Percentiles rank a stretch among this genome's conserved stretches.
These are phyloP conservation scores for Phytophthora fragariae DNA, from an alignment of 352 stramenopile genomes.

Conservation along the genomic window DNA sequence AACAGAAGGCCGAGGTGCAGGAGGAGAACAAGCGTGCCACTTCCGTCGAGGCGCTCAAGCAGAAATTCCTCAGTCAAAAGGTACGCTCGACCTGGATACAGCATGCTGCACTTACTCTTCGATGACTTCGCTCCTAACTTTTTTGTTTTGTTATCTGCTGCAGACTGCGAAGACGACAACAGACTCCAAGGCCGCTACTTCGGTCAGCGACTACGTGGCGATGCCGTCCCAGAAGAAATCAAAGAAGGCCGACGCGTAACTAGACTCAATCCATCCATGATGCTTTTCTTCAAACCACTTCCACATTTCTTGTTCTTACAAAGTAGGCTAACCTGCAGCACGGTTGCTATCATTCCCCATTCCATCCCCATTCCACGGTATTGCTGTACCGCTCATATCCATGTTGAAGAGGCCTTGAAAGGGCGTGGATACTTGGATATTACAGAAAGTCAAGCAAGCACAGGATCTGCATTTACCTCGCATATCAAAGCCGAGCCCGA, in stretches of 20 bases:
- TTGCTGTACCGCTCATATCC: slow-evolving; percentile 9
- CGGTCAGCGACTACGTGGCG: slow-evolving; percentile 72
- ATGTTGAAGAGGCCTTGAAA: slow-evolving; percentile 30
- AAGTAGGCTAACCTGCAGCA: neutral
- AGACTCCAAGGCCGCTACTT: slow-evolving; percentile 36
- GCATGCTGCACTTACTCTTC: neutral
- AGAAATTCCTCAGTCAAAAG: slow-evolving; percentile 85
- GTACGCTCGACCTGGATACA: slow-evolving; percentile 39
- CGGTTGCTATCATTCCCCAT: slow-evolving; percentile 22
- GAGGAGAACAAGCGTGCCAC: slow-evolving; percentile 57
- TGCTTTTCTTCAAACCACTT: slow-evolving; percentile 9
- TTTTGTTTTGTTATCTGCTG: slow-evolving; percentile 7
- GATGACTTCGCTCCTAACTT: neutral
- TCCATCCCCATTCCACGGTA: slow-evolving; percentile 30
- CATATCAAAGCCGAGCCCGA: slow-evolving; percentile 31
- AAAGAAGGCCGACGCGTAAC: slow-evolving; percentile 45
- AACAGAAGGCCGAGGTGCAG: slow-evolving; percentile 56
- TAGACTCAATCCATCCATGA: slow-evolving; percentile 30
- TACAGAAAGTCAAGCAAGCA: slow-evolving; percentile 36
- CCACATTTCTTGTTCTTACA: too few species aligned
- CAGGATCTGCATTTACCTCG: slow-evolving; percentile 28
- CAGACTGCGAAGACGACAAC: slow-evolving; percentile 52
- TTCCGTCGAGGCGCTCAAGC: slow-evolving; percentile 79
- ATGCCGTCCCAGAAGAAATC: slow-evolving; percentile 67
- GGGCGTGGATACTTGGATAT: slow-evolving; percentile 35